Percentiles rank a stretch among this genome's conserved stretches.
Evolutionary conservation across 129 eudicot species (phyloP).

Genomic region (Flaveria bidentis): DNA sequence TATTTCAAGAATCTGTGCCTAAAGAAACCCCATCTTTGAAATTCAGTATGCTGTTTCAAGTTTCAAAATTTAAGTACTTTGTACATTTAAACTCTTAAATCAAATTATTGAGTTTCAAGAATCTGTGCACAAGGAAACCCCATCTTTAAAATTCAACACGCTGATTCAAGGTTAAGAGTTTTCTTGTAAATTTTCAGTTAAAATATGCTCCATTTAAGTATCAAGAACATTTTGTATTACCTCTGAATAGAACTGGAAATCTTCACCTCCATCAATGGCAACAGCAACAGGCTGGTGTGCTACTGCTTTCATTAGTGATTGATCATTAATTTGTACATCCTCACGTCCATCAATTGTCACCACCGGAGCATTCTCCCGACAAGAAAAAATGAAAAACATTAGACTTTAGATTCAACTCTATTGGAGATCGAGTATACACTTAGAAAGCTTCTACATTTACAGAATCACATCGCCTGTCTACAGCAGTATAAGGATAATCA

Average conservation of each 20-base stretch:
- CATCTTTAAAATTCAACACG: neutral
- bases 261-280: constrained; percentile 67
- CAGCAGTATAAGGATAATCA: constrained; percentile 67
- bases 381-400: neutral
- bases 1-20: neutral
- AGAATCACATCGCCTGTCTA: constrained; percentile 56
- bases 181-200: no score
- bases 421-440: neutral
- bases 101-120: neutral
- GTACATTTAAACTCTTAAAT: neutral
- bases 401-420: neutral
- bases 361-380: constrained; percentile 53
- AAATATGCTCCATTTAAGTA: constrained; percentile 17
- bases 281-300: constrained; percentile 80
- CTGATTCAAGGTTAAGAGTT: no score
- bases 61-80: neutral
- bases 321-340: constrained; percentile 54
- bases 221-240: constrained; percentile 39
- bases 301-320: constrained; percentile 71
- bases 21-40: neutral
- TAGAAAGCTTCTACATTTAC: constrained; percentile 47
- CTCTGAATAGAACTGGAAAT: constrained; percentile 86
- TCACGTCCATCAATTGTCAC: constrained; percentile 86
- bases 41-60: neutral
- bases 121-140: neutral